Evolutionary conservation across 225 moss, liverwort and hornwort genomes (phyloP), one percentile per base, ranked within the genome.

Genomic region (Thuidium tamariscinum): DNA sequence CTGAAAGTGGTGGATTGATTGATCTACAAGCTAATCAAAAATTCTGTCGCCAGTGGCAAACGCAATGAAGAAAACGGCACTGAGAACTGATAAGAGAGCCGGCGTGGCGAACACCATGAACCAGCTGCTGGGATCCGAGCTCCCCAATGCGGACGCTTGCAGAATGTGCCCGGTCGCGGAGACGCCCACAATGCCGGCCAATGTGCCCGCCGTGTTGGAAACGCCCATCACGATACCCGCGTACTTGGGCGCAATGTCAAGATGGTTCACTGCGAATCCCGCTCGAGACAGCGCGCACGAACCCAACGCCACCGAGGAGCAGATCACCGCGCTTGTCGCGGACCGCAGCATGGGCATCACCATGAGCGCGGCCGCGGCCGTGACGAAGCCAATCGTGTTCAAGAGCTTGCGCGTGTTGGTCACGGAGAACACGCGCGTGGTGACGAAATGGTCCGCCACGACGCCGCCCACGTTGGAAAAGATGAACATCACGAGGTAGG

Each of bases 191-290:
- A 97, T 95, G 52, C 98, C 98, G 22, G 98, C 98, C 87, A 99
- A 84, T 37, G 98, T 99, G 67, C 98, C 98, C 14, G 98, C 98
- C 22, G 98, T 99, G 84, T 99, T 99, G 18, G 98, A 99, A 36
- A 99, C 95, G 36, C 98, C 98, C 98, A 99, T 99, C 65, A 99
- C 94, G 74, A 99, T 99, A 4, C 98, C 98, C 51, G 98, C 97
- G 86, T 97, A 96, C 82, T 93, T 89, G 39, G 98, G 98, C 16
- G 98, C 98, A 56, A 99, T 99, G 84, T 99, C 98, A 84, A 99
- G 90, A 71, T 99, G 98, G 86, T 99, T 99, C 56, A 99, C 97
- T 26, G 98, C 98, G 69, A 99, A 99, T 13, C 98, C 98, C 17
- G 98, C 98, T 67, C 98, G 88, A 4, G 98, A 94, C 74, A 99